phyloP scores from a whole-genome alignment of 1,284 basidiomycete genomes.

The Puccinia novopanici region DNA sequence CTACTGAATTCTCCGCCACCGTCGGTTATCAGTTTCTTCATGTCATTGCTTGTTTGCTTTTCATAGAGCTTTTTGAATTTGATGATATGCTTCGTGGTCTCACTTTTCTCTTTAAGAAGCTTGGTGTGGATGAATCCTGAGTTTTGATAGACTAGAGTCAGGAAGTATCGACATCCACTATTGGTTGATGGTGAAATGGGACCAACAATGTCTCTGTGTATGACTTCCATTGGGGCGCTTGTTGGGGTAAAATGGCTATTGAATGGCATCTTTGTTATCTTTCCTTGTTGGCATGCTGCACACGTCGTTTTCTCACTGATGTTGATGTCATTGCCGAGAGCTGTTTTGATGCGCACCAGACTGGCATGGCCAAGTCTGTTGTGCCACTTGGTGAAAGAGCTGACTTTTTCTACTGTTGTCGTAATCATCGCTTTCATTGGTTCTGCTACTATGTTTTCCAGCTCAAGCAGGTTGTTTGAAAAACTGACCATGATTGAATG shows the following conservation, averaged over 20 bases:
- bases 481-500: background rate
- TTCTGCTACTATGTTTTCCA: too few relatives aligned
- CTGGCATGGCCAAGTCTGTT: background rate
- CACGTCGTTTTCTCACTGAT: background rate
- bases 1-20: background rate
- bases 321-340: background rate
- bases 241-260: background rate
- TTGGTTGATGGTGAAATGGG: background rate
- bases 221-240: background rate
- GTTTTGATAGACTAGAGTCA: background rate
- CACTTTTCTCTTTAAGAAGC: background rate
- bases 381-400: background rate
- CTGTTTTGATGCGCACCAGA: background rate
- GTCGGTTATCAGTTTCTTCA: constrained; percentile 3
- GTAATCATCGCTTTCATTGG: too few relatives aligned
- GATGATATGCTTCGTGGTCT: background rate
- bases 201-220: background rate
- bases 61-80: background rate
- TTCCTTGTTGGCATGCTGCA: background rate
- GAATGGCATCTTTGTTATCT: background rate
- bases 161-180: background rate
- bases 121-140: background rate
- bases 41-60: background rate
- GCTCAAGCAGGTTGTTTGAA: too few relatives aligned
- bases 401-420: too few relatives aligned